Conservation (phyloP, 2,329 filamentous ascomycete species). For the Xylaria sp. region DNA sequence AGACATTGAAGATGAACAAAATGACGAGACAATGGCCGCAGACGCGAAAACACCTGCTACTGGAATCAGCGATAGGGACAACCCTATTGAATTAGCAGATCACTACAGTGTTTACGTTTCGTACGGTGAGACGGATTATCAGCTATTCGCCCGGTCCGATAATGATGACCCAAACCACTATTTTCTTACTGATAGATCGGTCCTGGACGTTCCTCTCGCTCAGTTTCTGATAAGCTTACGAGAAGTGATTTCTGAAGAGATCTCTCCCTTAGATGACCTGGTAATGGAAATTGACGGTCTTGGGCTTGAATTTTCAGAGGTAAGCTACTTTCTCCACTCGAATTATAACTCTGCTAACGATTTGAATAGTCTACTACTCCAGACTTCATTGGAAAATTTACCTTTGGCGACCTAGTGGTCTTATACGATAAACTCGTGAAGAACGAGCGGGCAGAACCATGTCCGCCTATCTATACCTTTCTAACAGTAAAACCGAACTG, state of each 20-base stretch:
- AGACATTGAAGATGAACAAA: conserved; percentile 3
- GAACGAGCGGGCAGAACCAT: conserved; percentile 45
- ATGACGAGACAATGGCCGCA: background rate
- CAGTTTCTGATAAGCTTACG: conserved; percentile 48
- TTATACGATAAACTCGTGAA: conserved; percentile 49
- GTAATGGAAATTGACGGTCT: conserved; percentile 50
- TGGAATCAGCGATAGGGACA: conserved; percentile 30
- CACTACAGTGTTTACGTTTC: conserved; percentile 48
- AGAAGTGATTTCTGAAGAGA: conserved; percentile 49
- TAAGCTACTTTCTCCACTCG: conserved; percentile 35
- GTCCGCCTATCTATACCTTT: conserved; percentile 48
- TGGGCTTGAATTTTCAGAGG: conserved; percentile 51
- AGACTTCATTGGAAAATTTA: conserved; percentile 48
- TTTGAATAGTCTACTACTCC: conserved; percentile 45
- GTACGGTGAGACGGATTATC: conserved; percentile 49
- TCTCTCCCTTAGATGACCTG: conserved; percentile 51
- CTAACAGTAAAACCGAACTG: conserved; percentile 50
- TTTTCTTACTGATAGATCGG: conserved; percentile 48
- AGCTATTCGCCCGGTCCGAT: conserved; percentile 49
- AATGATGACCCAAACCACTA: conserved; percentile 51
- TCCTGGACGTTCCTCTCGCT: conserved; percentile 43
- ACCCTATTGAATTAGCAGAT: conserved; percentile 41
- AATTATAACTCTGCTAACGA: conserved; percentile 39
- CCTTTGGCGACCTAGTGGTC: conserved; percentile 48
- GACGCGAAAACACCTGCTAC: background rate